These are phyloP conservation scores for Orbilia ellipsospora DNA, from an alignment of 2,329 filamentous ascomycete species.

Conservation along the genomic window DNA sequence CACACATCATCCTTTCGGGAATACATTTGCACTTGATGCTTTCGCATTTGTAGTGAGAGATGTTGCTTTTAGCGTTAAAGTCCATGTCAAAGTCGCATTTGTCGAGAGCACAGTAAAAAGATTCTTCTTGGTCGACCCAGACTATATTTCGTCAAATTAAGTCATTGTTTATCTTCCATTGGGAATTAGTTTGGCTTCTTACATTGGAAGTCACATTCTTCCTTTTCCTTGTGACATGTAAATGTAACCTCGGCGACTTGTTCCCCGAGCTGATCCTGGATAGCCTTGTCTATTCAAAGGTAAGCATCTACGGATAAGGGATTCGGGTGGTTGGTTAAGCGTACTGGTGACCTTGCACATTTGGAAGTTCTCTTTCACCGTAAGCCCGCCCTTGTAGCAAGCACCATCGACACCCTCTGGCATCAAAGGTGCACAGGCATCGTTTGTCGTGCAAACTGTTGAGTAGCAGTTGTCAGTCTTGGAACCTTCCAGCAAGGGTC, in stretches of 20 bases:
- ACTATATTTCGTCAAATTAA: slow-evolving; percentile 67
- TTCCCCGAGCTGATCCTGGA: slow-evolving; percentile 83
- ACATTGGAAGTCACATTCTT: slow-evolving; percentile 95
- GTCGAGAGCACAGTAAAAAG: slow-evolving; percentile 92
- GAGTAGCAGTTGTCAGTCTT: slow-evolving; percentile 6
- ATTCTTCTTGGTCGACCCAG: slow-evolving; percentile 93
- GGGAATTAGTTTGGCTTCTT: slow-evolving; percentile 53
- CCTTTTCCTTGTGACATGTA: slow-evolving; percentile 79
- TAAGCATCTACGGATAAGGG: slow-evolving; percentile 7
- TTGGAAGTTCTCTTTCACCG: slow-evolving; percentile 94
- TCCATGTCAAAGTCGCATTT: slow-evolving; percentile 80
- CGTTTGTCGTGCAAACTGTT: slow-evolving; percentile 79
- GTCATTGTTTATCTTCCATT: background rate
- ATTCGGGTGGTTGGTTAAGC: slow-evolving; percentile 11
- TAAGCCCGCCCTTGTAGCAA: slow-evolving; percentile 90
- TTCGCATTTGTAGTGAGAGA: slow-evolving; percentile 84
- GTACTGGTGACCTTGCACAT: slow-evolving; percentile 91
- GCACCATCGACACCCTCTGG: slow-evolving; percentile 82
- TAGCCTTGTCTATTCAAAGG: slow-evolving; percentile 74
- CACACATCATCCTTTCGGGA: slow-evolving; percentile 90
- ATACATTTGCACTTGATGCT: slow-evolving; percentile 89
- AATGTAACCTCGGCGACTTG: slow-evolving; percentile 94
- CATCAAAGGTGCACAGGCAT: slow-evolving; percentile 89
- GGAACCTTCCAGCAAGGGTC: background rate
- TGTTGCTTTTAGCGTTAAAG: slow-evolving; percentile 77